Conservation (phyloP, 257 asterid species). For the Sherardia arvensis region DNA sequence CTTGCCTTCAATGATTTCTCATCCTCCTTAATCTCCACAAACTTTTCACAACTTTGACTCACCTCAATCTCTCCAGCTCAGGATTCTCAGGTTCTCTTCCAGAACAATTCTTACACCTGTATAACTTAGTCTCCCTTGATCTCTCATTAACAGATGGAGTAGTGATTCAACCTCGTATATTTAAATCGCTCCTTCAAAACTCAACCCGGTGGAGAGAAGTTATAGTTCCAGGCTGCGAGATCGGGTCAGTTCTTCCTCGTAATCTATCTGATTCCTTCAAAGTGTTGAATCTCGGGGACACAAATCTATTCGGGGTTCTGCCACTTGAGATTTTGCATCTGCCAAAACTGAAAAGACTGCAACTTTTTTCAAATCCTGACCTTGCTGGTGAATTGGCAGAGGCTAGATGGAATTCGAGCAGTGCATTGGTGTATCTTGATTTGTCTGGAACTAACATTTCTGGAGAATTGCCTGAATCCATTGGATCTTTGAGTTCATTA, state of each 20-base stretch:
- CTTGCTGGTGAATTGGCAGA: conserved; percentile 12
- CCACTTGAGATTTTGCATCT: conserved; percentile 14
- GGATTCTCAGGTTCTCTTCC: conserved; percentile 17
- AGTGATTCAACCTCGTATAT: conserved; percentile 12
- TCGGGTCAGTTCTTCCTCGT: conserved; percentile 14
- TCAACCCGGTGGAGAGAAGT: conserved; percentile 13
- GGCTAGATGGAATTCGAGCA: conserved; percentile 17
- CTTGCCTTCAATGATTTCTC: conserved; percentile 20
- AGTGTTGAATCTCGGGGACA: conserved; percentile 4
- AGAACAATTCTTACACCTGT: conserved; percentile 6
- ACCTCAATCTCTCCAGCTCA: conserved; percentile 15
- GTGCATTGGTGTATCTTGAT: conserved; percentile 10
- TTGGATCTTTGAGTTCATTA: conserved; percentile 13
- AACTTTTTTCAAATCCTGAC: not conserved
- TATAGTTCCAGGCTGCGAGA: not conserved
- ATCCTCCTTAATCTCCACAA: not conserved
- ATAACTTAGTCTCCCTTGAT: conserved; percentile 9
- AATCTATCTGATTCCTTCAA: conserved; percentile 18
- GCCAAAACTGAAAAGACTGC: conserved; percentile 12
- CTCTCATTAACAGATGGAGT: conserved; percentile 1
- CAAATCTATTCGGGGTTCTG: conserved; percentile 10
- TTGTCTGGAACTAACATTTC: conserved; percentile 5
- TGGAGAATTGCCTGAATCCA: conserved; percentile 19
- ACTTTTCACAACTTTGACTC: conserved; percentile 2
- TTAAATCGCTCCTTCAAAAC: conserved; percentile 23